phyloP scores from a whole-genome alignment of 768 basidiomycete genomes.

The Scleroderma bovista region DNA sequence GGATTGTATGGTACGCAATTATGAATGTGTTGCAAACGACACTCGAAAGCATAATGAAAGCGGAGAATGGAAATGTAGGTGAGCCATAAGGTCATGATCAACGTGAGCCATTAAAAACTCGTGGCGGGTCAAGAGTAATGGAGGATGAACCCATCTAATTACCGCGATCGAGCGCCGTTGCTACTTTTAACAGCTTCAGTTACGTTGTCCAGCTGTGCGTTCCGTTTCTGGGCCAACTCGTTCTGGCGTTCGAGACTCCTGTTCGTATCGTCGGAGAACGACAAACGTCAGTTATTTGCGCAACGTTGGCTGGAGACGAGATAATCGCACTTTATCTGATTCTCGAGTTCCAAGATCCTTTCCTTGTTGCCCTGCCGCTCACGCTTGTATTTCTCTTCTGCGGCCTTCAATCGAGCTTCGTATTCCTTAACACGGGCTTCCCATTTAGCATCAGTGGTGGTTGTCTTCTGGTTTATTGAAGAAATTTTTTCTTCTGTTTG shows the following conservation, averaged over 20 bases:
- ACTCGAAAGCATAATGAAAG: background rate
- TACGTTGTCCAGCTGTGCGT: conserved; percentile 27
- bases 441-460: conserved; percentile 81
- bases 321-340: conserved; percentile 53
- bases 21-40: background rate
- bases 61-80: too few species aligned
- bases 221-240: conserved; percentile 75
- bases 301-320: background rate
- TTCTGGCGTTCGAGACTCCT: conserved; percentile 76
- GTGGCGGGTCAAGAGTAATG: background rate
- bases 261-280: background rate
- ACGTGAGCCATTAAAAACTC: background rate
- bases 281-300: too few species aligned
- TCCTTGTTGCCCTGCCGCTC: conserved; percentile 95
- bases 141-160: background rate
- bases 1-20: background rate
- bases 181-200: conserved; percentile 22
- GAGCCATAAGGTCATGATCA: too few species aligned
- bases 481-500: conserved; percentile 83
- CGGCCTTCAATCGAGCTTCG: conserved; percentile 70
- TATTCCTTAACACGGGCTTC: conserved; percentile 94
- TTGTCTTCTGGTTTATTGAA: conserved; percentile 63
- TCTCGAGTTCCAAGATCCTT: conserved; percentile 65
- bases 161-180: conserved; percentile 9
- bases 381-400: conserved; percentile 89